Conservation (phyloP, 2,329 filamentous ascomycete genomes). For the Fusarium siculi region DNA sequence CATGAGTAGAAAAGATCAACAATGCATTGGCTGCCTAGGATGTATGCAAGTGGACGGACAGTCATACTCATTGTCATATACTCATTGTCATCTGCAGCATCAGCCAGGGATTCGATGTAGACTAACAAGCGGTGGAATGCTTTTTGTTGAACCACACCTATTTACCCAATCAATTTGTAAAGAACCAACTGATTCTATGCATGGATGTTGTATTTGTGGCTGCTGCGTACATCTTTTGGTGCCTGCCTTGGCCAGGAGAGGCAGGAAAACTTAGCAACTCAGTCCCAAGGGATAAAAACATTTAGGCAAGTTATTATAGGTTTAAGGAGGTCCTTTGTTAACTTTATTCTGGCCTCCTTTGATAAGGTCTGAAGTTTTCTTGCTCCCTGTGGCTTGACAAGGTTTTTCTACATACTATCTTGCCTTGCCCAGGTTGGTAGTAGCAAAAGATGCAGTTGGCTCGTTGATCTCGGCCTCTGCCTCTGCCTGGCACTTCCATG, state of each 20-base stretch:
- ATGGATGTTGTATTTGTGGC: constrained; percentile 4
- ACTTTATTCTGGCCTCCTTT: neutral
- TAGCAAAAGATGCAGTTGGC: neutral
- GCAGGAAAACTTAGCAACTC: neutral
- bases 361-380: neutral
- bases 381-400: neutral
- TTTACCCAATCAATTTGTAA: constrained; percentile 3
- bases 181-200: neutral
- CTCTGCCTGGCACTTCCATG: neutral
- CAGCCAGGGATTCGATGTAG: neutral
- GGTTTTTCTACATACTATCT: neutral
- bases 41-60: neutral
- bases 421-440: neutral
- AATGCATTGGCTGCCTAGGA: constrained; percentile 2
- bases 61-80: constrained; percentile 2
- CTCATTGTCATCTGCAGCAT: constrained; percentile 6
- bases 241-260: constrained; percentile 1
- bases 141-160: neutral
- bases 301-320: neutral
- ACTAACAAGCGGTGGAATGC: constrained; percentile 14
- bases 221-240: constrained; percentile 5
- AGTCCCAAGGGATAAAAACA: neutral
- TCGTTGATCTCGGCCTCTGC: neutral
- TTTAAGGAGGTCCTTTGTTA: neutral
- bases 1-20: neutral